phyloP scores from a whole-genome alignment of 768 basidiomycete genomes.

The Suillus fuscotomentosus region DNA sequence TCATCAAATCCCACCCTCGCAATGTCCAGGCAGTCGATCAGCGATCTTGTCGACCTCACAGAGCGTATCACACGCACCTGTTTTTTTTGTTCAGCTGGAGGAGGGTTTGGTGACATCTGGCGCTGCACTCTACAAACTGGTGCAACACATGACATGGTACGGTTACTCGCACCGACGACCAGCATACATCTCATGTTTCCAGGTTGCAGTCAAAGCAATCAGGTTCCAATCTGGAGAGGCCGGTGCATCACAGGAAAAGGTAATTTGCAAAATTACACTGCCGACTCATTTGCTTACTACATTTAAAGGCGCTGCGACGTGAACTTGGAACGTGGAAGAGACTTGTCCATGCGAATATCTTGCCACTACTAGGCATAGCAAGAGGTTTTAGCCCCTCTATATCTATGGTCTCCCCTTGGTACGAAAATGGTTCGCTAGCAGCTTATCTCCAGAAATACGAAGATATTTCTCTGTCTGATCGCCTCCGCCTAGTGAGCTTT shows the following conservation, averaged over 20 bases:
- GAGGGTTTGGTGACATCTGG: slow-evolving; percentile 6
- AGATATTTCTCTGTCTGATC: neutral
- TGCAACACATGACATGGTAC: neutral
- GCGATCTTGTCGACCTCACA: slow-evolving; percentile 1
- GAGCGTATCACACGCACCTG: neutral
- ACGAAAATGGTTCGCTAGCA: slow-evolving; percentile 22
- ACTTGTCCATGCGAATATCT: slow-evolving; percentile 23
- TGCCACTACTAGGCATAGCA: slow-evolving; percentile 29
- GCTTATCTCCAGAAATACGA: slow-evolving; percentile 16
- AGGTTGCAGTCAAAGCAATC: slow-evolving; percentile 7
- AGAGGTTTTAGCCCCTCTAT: slow-evolving; percentile 27
- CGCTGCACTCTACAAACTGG: neutral
- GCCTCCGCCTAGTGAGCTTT: neutral
- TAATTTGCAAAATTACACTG: neutral
- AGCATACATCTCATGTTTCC: neutral
- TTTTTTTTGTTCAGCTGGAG: neutral
- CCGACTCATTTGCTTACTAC: neutral
- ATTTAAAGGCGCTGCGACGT: slow-evolving; percentile 22
- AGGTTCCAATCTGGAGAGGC: neutral
- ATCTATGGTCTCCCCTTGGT: slow-evolving; percentile 35
- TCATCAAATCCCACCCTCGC: neutral
- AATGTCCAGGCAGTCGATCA: neutral
- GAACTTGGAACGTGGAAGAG: slow-evolving; percentile 24
- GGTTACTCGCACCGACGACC: neutral
- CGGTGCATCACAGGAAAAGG: neutral